phyloP scores from a whole-genome alignment of 75 land plant species.

The Sequoia sempervirens region DNA sequence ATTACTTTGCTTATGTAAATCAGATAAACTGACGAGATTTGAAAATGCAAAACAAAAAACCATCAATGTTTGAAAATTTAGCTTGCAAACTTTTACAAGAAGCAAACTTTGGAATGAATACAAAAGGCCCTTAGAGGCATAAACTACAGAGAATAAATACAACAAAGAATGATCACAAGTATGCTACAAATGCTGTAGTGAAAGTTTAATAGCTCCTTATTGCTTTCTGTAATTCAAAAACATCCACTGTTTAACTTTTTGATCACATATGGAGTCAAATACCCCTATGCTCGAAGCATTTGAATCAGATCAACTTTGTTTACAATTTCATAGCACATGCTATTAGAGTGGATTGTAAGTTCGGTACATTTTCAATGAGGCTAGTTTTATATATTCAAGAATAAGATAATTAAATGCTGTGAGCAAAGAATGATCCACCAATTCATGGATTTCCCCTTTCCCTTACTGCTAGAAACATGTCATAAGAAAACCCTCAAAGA shows the following conservation, averaged over 20 bases:
- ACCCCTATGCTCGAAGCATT: not conserved
- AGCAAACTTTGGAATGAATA: not conserved
- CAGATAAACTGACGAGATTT: not conserved
- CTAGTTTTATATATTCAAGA: not conserved
- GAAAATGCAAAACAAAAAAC: not conserved
- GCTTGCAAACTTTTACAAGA: conserved; percentile 3
- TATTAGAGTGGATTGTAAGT: not conserved
- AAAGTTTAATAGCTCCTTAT: not conserved
- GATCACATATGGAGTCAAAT: conserved; percentile 2
- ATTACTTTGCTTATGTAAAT: not conserved
- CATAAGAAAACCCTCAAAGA: not conserved
- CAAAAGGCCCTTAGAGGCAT: too few species aligned
- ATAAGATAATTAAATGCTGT: not conserved
- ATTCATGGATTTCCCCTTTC: not conserved
- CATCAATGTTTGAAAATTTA: not conserved
- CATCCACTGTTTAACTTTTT: not conserved
- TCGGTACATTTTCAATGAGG: not conserved
- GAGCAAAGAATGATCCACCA: not conserved
- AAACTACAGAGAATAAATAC: conserved; percentile 4
- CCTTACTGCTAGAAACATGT: not conserved
- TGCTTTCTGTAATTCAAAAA: not conserved
- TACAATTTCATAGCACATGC: not conserved
- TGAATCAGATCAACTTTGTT: not conserved
- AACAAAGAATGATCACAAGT: conserved; percentile 1
- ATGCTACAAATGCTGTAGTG: not conserved